Evolutionary conservation across 768 basidiomycete species (phyloP), one percentile per base, ranked within the genome.

Genomic region (Panus rudis): DNA sequence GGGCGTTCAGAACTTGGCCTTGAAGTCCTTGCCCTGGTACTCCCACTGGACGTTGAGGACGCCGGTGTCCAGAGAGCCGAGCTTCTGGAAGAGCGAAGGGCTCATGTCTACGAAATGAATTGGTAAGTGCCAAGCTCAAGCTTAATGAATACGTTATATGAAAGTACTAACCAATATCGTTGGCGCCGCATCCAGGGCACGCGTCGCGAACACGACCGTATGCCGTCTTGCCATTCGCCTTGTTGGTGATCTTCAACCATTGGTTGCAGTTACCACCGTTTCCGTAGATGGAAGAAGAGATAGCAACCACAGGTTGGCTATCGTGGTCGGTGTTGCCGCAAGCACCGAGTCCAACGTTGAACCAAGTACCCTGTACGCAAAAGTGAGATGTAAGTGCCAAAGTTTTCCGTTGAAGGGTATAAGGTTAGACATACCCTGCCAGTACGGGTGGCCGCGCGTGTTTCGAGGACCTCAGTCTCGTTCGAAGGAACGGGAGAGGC

Each of bases 241-340:
- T 71, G 65, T 82, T 80, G 33, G 70, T 72, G 53, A 87, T 75
- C 50, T 68, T 51, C 41, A 85, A 66, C 64, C 68, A 79, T 82
- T 85, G 75, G 48, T 68, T 68, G 59, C 84, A 88, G 62, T 79
- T 73, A 10, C 47, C 59, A 30, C 78, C 81, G 6, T 57, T 48
- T 48, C 71, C 69, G 54, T 79, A 87, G 20, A 77, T 73, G 1
- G 54, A 28, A 21, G 70, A 61, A 13, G 78, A 68, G 50, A 87
- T 71, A 12, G 85, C 85, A 35, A 86, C 70, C 45, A 88, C 77
- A 49, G 64, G 56, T 51, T 79, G 72, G 40, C 52, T 70, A 56
- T 73, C 57, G 26, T 37, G 59, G 56, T 83, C 73, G 39, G 33
- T 42, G 28, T 69, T 51, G 21, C 83, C 83, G 55, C 85, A 88